These are phyloP conservation scores for Solanum hybrid DNA, from an alignment of 305 asterid genomes.

Conservation along the genomic window DNA sequence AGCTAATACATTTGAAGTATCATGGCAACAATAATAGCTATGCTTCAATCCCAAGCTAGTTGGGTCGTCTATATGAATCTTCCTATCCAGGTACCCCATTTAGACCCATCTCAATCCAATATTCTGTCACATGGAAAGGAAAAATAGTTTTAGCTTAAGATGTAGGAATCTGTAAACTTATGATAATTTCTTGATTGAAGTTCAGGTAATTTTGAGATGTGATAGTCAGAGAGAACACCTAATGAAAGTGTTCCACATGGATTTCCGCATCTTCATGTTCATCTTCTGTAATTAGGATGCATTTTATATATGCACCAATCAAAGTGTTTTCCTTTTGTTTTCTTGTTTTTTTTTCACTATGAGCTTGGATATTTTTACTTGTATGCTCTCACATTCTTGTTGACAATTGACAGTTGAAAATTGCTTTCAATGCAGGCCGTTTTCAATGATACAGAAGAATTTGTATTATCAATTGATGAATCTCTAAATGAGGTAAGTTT, in stretches of 20 bases:
- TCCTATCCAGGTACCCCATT: background rate
- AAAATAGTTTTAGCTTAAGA: background rate
- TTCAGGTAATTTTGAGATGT: conserved; percentile 1
- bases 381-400: background rate
- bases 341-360: background rate
- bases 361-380: background rate
- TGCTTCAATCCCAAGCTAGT: background rate
- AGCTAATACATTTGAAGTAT: background rate
- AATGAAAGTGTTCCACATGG: background rate
- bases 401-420: background rate
- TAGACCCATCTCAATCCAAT: background rate
- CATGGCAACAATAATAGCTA: background rate
- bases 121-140: background rate
- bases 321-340: background rate
- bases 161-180: background rate
- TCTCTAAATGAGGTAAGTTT: conserved; percentile 53
- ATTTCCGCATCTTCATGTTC: background rate
- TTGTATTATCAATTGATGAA: conserved; percentile 55
- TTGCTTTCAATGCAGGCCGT: conserved; percentile 47
- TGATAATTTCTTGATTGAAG: background rate
- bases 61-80: background rate
- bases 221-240: background rate
- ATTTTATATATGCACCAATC: background rate
- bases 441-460: conserved; percentile 71
- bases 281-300: background rate